phyloP scores from a whole-genome alignment of 2,329 filamentous ascomycete species.

The Penicillium sp. region DNA sequence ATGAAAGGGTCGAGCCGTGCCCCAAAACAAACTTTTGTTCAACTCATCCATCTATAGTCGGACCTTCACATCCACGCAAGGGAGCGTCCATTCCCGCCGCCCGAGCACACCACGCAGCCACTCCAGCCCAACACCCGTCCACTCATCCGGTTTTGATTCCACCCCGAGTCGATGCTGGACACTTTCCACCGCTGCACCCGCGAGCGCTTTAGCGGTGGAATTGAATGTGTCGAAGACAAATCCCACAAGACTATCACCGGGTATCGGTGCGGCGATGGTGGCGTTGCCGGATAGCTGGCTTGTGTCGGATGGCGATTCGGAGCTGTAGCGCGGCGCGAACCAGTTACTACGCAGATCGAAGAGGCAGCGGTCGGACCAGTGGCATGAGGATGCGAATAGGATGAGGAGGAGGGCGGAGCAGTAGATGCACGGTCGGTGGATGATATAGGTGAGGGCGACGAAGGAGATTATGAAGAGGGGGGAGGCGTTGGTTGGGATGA shows the following conservation, averaged over 20 bases:
- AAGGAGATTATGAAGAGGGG: constrained; percentile 86
- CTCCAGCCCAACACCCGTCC: constrained; percentile 79
- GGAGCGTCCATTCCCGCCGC: constrained; percentile 84
- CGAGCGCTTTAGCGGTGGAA: constrained; percentile 70
- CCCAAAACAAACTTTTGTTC: constrained; percentile 5
- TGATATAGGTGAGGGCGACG: constrained; percentile 91
- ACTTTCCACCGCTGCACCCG: constrained; percentile 68
- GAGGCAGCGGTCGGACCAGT: constrained; percentile 88
- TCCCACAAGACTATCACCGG: constrained; percentile 37
- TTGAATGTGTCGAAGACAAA: constrained; percentile 60
- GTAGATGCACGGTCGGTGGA: constrained; percentile 96
- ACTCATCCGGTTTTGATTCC: constrained; percentile 58
- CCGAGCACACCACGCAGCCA: constrained; percentile 84
- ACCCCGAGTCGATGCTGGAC: constrained; percentile 49
- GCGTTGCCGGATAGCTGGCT: constrained; percentile 15
- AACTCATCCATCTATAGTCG: constrained; percentile 59
- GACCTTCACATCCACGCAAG: constrained; percentile 87
- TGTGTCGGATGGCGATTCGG: constrained; percentile 32
- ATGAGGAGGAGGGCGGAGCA: constrained; percentile 95
- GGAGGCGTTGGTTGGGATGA: constrained; percentile 84
- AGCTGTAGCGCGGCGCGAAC: constrained; percentile 77
- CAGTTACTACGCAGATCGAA: constrained; percentile 91
- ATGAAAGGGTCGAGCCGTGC: background rate
- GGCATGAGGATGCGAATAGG: constrained; percentile 87
- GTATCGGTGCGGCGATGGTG: constrained; percentile 26